Percentiles rank a stretch among this genome's conserved stretches.
These are phyloP conservation scores for Aureobasidium zeae DNA, from an alignment of 2,329 filamentous ascomycete genomes.

Conservation along the genomic window DNA sequence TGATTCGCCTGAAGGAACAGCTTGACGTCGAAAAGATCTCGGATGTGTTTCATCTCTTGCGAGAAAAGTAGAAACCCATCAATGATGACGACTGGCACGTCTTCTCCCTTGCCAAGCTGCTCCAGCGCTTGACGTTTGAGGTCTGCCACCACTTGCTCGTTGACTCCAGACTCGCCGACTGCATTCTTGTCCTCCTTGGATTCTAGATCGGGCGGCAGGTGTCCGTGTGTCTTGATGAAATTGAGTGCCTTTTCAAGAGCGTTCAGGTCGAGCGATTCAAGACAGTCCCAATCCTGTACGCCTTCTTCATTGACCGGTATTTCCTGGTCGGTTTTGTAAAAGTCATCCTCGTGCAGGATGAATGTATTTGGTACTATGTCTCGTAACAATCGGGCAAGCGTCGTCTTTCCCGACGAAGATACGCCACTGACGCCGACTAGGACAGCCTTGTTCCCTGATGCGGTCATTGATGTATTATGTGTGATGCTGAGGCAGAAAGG, in stretches of 20 bases:
- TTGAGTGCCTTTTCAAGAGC: constrained; percentile 57
- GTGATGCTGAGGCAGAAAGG: constrained; percentile 2
- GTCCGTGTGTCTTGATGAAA: constrained; percentile 61
- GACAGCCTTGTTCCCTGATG: constrained; percentile 34
- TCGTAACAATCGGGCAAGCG: constrained; percentile 73
- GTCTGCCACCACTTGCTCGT: constrained; percentile 23
- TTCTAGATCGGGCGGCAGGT: constrained; percentile 44
- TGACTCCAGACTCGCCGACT: constrained; percentile 35
- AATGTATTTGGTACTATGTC: constrained; percentile 66
- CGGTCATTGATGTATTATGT: constrained; percentile 14
- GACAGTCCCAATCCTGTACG: constrained; percentile 85
- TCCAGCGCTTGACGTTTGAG: constrained; percentile 22
- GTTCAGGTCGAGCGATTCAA: constrained; percentile 64
- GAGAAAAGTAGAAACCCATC: constrained; percentile 86
- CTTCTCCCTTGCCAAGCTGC: background rate
- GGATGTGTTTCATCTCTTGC: constrained; percentile 43
- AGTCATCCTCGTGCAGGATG: constrained; percentile 92
- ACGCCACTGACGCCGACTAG: constrained; percentile 79
- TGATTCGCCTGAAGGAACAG: constrained; percentile 68
- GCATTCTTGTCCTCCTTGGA: constrained; percentile 53
- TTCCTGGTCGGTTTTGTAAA: constrained; percentile 74
- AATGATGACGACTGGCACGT: constrained; percentile 55
- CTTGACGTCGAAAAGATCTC: constrained; percentile 59
- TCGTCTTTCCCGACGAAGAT: constrained; percentile 92
- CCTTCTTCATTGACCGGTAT: constrained; percentile 41